Evolutionary conservation across 2,329 filamentous ascomycete genomes (phyloP), one percentile per base, ranked within the genome.

Genomic region (Beauveria australis): DNA sequence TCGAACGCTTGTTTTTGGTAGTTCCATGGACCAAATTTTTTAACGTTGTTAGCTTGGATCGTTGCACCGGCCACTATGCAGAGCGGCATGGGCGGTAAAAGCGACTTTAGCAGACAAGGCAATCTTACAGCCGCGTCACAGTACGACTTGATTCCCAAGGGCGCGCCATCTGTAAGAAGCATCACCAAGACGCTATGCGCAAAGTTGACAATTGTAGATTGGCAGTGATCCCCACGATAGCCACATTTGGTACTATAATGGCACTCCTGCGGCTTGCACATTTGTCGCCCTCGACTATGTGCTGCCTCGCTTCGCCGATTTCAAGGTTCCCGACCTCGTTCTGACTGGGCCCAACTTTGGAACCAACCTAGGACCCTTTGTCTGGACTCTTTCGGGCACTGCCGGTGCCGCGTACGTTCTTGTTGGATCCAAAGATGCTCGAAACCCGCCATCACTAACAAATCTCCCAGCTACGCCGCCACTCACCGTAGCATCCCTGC

Each of bases 191-290:
- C 33, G 5, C 33, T 37, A 14, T 37, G 33, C 33, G 33, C 33
- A 37, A 37, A 14, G 33, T 53, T 55, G 33, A 59, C 41, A 16
- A 7, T 40, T 18, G 22, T 55, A 71, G 68, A 62, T 71, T 24
- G 82, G 83, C 51, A 73, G 71, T 18, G 81, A 84, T 64, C 81
- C 80, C 14, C 67, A 69, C 22, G 79, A 84, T 61, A 72, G 72
- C 57, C 75, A 81, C 62, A 81, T 85, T 64, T 85, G 80, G 80
- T 84, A 85, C 67, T 85, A 84, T 70, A 82, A 84, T 58, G 81
- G 82, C 24, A 85, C 81, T 0, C 80, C 82, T 0, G 80, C 79
- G 0, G 78, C 81, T 0, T 81, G 79, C 65, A 81, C 79, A 1
- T 79, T 83, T 61, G 79, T 85, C 5, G 81, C 77, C 2, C 74